These are phyloP conservation scores for Botrytis squamosa DNA, from an alignment of 2,329 filamentous ascomycete species.

Conservation along the genomic window DNA sequence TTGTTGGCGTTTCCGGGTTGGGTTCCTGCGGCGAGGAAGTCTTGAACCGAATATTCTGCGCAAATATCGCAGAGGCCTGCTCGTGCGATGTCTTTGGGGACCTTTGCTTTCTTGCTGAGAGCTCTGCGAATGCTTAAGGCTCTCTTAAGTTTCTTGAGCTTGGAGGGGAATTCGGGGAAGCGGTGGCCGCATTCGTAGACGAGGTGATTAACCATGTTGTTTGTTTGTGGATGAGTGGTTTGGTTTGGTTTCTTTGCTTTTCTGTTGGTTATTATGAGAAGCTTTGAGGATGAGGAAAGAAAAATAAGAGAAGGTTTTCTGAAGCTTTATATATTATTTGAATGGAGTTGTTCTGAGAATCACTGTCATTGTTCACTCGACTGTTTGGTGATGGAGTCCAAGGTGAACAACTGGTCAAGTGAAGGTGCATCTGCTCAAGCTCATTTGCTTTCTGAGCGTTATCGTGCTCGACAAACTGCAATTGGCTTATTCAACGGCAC, in stretches of 20 bases:
- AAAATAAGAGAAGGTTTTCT: neutral
- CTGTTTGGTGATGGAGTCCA: neutral
- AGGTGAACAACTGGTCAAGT: neutral
- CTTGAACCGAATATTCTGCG: neutral
- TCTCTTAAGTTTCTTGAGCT: neutral
- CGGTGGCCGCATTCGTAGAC: neutral
- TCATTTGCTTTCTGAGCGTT: neutral
- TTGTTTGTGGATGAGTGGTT: neutral
- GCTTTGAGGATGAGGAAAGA: neutral
- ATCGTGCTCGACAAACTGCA: neutral
- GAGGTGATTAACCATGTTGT: neutral
- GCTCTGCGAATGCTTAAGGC: neutral
- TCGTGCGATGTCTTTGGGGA: neutral
- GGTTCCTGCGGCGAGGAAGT: neutral
- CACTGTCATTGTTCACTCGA: neutral
- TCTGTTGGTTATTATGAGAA: neutral
- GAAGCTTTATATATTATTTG: neutral
- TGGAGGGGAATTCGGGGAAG: neutral
- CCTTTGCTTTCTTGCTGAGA: neutral
- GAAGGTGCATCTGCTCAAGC: neutral
- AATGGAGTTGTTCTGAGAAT: neutral
- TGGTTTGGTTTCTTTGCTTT: neutral
- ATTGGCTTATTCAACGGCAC: no score
- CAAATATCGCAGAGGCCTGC: neutral
- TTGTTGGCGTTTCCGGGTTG: neutral